Conservation (phyloP, 1,284 basidiomycete genomes). For the Heterobasidion parviporum region DNA sequence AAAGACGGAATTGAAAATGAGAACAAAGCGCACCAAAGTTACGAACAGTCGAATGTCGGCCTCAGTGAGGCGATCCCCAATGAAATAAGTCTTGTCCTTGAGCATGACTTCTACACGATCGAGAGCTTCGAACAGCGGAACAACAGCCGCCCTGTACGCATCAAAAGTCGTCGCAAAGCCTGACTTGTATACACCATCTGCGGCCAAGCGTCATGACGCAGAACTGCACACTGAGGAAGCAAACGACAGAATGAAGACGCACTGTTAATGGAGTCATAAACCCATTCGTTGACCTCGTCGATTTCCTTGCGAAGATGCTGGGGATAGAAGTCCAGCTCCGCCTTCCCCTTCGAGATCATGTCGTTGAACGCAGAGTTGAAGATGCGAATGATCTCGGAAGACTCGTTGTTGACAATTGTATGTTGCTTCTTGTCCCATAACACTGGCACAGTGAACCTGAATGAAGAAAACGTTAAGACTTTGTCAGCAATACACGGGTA, state of each 20-base stretch:
- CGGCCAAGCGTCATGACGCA: neutral
- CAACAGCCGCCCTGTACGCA: conserved; percentile 78
- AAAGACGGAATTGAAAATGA: neutral
- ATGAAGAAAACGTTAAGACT: neutral
- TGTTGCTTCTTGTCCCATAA: conserved; percentile 90
- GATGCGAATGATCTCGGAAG: conserved; percentile 89
- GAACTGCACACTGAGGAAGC: too few relatives aligned
- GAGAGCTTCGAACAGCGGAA: conserved; percentile 66
- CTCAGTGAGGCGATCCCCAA: conserved; percentile 82
- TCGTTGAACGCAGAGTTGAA: conserved; percentile 83
- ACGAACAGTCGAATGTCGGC: conserved; percentile 90
- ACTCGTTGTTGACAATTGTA: conserved; percentile 95
- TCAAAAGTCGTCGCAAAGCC: conserved; percentile 83
- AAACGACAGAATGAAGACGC: conserved; percentile 15
- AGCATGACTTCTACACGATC: conserved; percentile 79
- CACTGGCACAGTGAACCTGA: conserved; percentile 83
- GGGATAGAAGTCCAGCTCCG: conserved; percentile 74
- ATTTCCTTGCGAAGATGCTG: conserved; percentile 67
- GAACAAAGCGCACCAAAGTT: conserved; percentile 59
- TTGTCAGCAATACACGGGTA: neutral
- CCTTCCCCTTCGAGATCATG: conserved; percentile 56
- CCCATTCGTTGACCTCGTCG: conserved; percentile 83
- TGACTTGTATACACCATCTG: conserved; percentile 82
- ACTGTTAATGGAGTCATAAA: conserved; percentile 82
- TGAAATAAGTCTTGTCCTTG: conserved; percentile 71